Conservation (phyloP, 306 rosid species). For the Cucurbita moschata region DNA sequence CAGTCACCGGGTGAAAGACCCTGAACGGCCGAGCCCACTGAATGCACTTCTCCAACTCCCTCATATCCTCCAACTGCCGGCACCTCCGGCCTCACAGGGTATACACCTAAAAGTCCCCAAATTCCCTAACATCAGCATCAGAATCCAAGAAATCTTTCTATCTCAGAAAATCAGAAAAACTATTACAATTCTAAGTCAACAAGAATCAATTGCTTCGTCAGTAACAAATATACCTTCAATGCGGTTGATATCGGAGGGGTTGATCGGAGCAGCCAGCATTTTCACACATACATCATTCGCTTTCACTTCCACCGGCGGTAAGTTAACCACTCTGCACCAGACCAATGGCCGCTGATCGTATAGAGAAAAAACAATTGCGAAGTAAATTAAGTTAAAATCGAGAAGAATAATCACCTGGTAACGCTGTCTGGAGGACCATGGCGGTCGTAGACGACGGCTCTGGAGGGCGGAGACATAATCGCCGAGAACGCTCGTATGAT, state of each 20-base stretch:
- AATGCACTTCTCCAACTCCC: slow-evolving; percentile 77
- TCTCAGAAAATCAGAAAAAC: not conserved
- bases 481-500: slow-evolving; percentile 34
- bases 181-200: not conserved
- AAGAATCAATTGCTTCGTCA: not conserved
- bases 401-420: slow-evolving; percentile 17
- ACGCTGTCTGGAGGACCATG: slow-evolving; percentile 74
- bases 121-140: not conserved
- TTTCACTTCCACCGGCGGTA: slow-evolving; percentile 52
- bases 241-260: slow-evolving; percentile 77
- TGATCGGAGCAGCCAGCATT: slow-evolving; percentile 85
- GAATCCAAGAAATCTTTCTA: not conserved
- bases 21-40: slow-evolving; percentile 49
- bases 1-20: slow-evolving; percentile 58
- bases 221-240: slow-evolving; percentile 38
- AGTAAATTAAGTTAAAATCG: not conserved
- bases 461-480: slow-evolving; percentile 66
- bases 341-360: not conserved
- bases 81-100: slow-evolving; percentile 71
- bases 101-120: slow-evolving; percentile 35
- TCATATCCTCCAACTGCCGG: slow-evolving; percentile 93
- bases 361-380: not conserved
- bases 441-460: slow-evolving; percentile 64
- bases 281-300: slow-evolving; percentile 74
- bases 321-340: slow-evolving; percentile 30